phyloP scores from a whole-genome alignment of 2,329 filamentous ascomycete species.

The Tolypocladium ovalisporum region DNA sequence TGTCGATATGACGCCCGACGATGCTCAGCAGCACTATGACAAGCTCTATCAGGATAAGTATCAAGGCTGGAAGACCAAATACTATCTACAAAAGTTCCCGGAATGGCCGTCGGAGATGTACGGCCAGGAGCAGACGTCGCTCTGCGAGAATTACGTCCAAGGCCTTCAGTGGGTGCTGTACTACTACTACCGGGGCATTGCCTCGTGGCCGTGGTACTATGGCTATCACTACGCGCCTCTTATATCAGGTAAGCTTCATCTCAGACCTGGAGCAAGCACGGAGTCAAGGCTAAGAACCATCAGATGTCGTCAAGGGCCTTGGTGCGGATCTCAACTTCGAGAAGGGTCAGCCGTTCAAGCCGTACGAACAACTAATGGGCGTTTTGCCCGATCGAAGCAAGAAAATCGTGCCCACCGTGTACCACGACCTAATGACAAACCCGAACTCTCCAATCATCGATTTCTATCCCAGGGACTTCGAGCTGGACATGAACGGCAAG shows the following conservation, averaged over 20 bases:
- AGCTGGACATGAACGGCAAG: conserved; percentile 98
- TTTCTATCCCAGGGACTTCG: conserved; percentile 95
- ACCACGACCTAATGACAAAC: conserved; percentile 88
- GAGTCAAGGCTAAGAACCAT: conserved; percentile 4
- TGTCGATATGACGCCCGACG: conserved; percentile 66
- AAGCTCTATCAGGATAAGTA: conserved; percentile 87
- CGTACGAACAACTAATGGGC: conserved; percentile 96
- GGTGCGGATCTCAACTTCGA: conserved; percentile 83
- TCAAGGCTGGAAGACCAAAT: conserved; percentile 83
- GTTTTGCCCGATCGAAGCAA: conserved; percentile 96
- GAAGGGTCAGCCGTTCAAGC: conserved; percentile 87
- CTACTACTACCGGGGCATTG: conserved; percentile 96
- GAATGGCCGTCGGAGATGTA: conserved; percentile 77
- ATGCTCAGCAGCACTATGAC: conserved; percentile 69
- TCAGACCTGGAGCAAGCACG: neutral
- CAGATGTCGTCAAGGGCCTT: conserved; percentile 80
- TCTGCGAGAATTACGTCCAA: conserved; percentile 95
- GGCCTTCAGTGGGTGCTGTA: conserved; percentile 96
- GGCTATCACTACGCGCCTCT: conserved; percentile 93
- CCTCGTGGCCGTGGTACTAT: conserved; percentile 98
- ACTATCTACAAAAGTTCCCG: conserved; percentile 81
- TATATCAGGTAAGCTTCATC: conserved; percentile 57
- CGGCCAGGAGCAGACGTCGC: conserved; percentile 59
- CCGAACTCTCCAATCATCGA: conserved; percentile 87
- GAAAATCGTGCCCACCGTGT: conserved; percentile 79